phyloP scores from a whole-genome alignment of 2,329 filamentous ascomycete species.

The Fusarium oxysporum region DNA sequence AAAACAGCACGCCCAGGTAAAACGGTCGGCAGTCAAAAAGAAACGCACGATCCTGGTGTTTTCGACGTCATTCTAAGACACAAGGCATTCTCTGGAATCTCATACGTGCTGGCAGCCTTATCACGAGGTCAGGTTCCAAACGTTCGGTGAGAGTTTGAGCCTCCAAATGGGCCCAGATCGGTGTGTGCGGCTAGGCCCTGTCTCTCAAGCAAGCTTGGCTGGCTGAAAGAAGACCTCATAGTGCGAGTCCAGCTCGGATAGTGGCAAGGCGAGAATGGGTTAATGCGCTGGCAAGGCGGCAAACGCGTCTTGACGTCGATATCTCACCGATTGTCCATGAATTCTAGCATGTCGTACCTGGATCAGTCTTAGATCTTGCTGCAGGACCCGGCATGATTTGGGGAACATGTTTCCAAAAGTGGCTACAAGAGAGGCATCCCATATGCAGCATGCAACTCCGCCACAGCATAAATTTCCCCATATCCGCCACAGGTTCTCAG shows the following conservation, averaged over 20 bases:
- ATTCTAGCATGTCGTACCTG: constrained; percentile 18
- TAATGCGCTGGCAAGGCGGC: constrained; percentile 43
- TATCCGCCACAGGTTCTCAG: constrained; percentile 34
- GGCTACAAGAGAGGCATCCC: constrained; percentile 45
- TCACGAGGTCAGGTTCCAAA: constrained; percentile 35
- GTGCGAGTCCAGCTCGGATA: constrained; percentile 25
- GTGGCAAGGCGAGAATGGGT: constrained; percentile 32
- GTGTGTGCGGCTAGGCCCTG: constrained; percentile 29
- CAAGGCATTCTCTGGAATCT: constrained; percentile 28
- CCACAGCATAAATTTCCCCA: constrained; percentile 48
- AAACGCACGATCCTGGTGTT: constrained; percentile 12
- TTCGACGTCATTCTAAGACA: constrained; percentile 34
- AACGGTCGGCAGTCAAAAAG: constrained; percentile 32
- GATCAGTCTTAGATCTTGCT: constrained; percentile 40
- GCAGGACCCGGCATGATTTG: constrained; percentile 32
- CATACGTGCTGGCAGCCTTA: constrained; percentile 10
- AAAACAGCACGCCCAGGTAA: constrained; percentile 19
- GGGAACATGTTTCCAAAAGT: constrained; percentile 38
- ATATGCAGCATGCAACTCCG: constrained; percentile 48
- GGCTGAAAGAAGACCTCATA: constrained; percentile 38
- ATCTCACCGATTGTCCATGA: background rate
- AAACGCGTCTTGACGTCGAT: constrained; percentile 40
- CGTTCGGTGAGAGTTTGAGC: constrained; percentile 35
- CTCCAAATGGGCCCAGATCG: constrained; percentile 26
- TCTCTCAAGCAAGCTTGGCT: constrained; percentile 18